Evolutionary conservation across 2,329 filamentous ascomycete species (phyloP).

Genomic region (Fusarium foetens): DNA sequence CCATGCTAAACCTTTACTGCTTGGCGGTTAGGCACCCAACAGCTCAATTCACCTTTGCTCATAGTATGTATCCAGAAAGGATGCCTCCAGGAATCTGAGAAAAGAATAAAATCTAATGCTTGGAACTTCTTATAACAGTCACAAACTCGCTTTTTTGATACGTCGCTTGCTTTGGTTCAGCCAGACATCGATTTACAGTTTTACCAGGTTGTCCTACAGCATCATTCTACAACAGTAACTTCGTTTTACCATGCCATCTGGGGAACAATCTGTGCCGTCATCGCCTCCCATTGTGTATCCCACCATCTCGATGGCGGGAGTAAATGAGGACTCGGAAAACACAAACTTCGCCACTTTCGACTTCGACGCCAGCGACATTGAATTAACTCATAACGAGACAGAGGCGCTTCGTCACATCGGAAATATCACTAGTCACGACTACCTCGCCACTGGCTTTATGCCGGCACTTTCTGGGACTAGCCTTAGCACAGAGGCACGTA

Average conservation of each 20-base stretch:
- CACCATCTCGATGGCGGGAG: background rate
- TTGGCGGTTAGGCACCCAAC: background rate
- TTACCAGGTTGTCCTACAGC: background rate
- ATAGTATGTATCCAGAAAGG: background rate
- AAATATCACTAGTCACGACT: background rate
- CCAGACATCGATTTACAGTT: background rate
- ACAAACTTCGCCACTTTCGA: background rate
- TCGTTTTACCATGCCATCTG: background rate
- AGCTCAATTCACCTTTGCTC: background rate
- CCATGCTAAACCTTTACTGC: background rate
- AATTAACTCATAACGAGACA: background rate
- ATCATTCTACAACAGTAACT: background rate
- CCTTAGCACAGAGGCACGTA: background rate
- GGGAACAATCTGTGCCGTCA: background rate
- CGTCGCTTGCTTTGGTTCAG: background rate
- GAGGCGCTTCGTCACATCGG: background rate
- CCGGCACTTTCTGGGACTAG: background rate
- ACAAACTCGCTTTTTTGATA: background rate
- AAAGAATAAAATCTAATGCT: background rate
- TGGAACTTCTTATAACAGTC: background rate
- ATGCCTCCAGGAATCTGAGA: background rate
- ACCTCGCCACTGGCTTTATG: background rate
- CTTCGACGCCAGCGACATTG: background rate
- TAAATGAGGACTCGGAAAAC: background rate
- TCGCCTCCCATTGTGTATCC: background rate